phyloP scores from a whole-genome alignment of 495 filamentous ascomycete species.

The Penicillium goetzii region DNA sequence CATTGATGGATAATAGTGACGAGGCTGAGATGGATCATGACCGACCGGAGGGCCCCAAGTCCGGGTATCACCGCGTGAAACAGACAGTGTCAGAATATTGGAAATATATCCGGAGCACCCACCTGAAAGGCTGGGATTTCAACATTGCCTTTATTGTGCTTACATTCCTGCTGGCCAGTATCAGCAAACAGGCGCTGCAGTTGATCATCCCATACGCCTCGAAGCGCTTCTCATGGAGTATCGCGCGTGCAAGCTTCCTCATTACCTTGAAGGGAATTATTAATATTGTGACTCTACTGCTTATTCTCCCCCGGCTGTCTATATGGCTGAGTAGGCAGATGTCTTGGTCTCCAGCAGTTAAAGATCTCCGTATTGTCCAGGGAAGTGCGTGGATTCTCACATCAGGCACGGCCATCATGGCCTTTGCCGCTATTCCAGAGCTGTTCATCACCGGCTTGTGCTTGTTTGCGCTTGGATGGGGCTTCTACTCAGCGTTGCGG shows the following conservation, averaged over 20 bases:
- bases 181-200: background rate
- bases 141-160: conserved; percentile 1
- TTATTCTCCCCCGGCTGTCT: background rate
- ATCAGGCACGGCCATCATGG: background rate
- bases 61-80: background rate
- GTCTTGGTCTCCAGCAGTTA: background rate
- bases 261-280: background rate
- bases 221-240: conserved; percentile 5
- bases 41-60: background rate
- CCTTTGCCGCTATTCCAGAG: background rate
- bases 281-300: background rate
- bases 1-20: background rate
- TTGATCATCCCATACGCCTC: conserved; percentile 4
- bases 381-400: conserved; percentile 3
- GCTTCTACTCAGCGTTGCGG: conserved; percentile 1
- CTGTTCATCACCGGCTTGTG: background rate
- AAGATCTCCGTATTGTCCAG: background rate
- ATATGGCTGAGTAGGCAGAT: conserved; percentile 1
- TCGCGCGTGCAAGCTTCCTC: conserved; percentile 1
- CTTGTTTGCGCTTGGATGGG: conserved; percentile 1
- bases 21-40: background rate
- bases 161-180: background rate
- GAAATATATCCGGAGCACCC: background rate
- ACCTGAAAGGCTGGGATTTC: background rate
- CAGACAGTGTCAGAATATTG: background rate